These are phyloP conservation scores for Amauroascus niger DNA, from an alignment of 2,329 filamentous ascomycete genomes.

Conservation along the genomic window DNA sequence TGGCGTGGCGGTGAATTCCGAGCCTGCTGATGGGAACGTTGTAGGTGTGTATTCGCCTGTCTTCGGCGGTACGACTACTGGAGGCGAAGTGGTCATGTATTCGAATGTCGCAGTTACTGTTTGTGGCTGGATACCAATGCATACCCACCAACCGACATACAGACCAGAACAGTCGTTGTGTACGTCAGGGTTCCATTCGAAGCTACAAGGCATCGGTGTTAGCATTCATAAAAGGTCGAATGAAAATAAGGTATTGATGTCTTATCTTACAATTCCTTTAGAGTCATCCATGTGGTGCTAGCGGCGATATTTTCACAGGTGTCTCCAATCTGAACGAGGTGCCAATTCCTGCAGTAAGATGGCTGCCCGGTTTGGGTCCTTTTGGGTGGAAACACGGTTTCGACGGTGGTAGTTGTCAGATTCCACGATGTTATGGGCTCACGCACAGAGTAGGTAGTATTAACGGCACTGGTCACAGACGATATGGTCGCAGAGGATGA, in stretches of 20 bases:
- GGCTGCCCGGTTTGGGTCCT: slow-evolving; percentile 12
- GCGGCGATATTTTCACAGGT: slow-evolving; percentile 8
- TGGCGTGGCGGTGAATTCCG: slow-evolving; percentile 7
- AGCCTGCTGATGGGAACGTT: slow-evolving; percentile 2
- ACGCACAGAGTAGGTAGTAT: slow-evolving; percentile 11
- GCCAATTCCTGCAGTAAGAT: slow-evolving; percentile 10
- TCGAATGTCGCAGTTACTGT: neutral
- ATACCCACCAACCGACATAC: slow-evolving; percentile 15
- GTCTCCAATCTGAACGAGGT: slow-evolving; percentile 2
- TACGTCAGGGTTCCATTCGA: slow-evolving; percentile 12
- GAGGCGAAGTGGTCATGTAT: neutral
- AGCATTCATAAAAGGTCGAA: neutral
- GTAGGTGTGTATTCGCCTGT: slow-evolving; percentile 8
- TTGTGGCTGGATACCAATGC: neutral
- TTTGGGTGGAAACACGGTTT: slow-evolving; percentile 10
- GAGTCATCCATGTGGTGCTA: slow-evolving; percentile 1
- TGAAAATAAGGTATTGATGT: neutral
- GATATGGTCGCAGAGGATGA: no score
- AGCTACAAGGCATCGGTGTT: neutral
- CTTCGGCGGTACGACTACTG: neutral
- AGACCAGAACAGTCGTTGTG: slow-evolving; percentile 17
- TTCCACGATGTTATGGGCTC: slow-evolving; percentile 11
- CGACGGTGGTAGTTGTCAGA: slow-evolving; percentile 6
- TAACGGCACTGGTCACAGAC: no score
- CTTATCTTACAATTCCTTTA: slow-evolving; percentile 10